Base-by-base conservation (phyloP, 2,329 filamentous ascomycete species). In the Nemania sp. region DNA sequence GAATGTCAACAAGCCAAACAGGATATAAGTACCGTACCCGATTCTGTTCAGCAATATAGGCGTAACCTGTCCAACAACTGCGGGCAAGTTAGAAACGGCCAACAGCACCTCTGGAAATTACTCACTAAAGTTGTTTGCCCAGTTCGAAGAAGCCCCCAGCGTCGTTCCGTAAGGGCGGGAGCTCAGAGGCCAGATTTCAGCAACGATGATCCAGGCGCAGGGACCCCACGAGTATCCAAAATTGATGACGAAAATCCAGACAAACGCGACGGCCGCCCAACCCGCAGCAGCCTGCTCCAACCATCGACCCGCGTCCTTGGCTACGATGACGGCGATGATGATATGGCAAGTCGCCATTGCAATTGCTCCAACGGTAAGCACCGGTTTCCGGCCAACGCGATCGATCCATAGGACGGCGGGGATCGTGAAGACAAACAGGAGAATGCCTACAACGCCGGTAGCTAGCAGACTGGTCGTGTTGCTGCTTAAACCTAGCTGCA, bases 141-240 rank as follows among this genome's bases (percentile, higher is more conserved):
- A 87, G 71, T 88, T 89, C 67, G 81, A 83, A 2, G 82, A 85
- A 1, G 87, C 87, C 15, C 87, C 89, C 0, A 92, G 77, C 0
- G 89, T 81, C 12, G 90, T 88, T 42, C 89, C 90, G 61, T 91
- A 90, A 0, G 90, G 83, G 2, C 89, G 82, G 10, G 86, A 86
- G 59, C 83, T 87, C 5, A 91, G 75, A 0, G 89, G 90, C 86
- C 87, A 92, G 43, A 92, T 85, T 74, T 92, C 90, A 2, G 88
- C 84, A 1, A 91, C 83, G 57, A 92, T 80, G 62, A 91, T 90
- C 90, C 90, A 92, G 0, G 87, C 83, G 67, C 86, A 88, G 2
- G 89, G 89, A 0, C 89, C 88, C 89, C 89, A 92, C 0, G 83
- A 87, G 71, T 90, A 91, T 32, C 87, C 90, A 69, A 92, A 92